phyloP scores from a whole-genome alignment of 306 rosid species.

The Leucaena leucocephala region DNA sequence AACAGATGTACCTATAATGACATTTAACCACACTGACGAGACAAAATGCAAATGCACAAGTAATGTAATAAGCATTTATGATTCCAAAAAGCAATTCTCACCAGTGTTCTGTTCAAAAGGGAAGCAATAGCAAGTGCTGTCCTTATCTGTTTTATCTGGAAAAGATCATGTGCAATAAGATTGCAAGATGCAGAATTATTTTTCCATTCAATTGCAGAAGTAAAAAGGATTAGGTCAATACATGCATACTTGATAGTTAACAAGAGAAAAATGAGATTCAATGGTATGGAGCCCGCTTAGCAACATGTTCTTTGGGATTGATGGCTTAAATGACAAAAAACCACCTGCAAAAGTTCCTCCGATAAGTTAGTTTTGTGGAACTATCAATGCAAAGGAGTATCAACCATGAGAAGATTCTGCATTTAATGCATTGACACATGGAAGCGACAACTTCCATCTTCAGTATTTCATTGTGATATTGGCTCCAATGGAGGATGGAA shows the following conservation, averaged over 20 bases:
- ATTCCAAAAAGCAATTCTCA: slow-evolving; percentile 50
- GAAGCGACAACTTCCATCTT: slow-evolving; percentile 32
- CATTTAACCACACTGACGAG: slow-evolving; percentile 8
- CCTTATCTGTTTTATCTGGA: slow-evolving; percentile 90
- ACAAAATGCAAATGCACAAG: slow-evolving; percentile 8
- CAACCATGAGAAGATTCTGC: slow-evolving; percentile 25
- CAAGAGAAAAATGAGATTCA: slow-evolving; percentile 78
- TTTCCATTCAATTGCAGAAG: slow-evolving; percentile 42
- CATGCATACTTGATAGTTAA: slow-evolving; percentile 89
- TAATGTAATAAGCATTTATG: slow-evolving; percentile 18
- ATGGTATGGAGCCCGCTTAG: slow-evolving; percentile 69
- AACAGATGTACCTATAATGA: not conserved
- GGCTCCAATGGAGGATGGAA: slow-evolving; percentile 5
- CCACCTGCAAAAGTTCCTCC: slow-evolving; percentile 69
- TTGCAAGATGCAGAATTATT: slow-evolving; percentile 27
- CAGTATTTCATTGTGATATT: slow-evolving; percentile 22
- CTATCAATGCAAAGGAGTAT: slow-evolving; percentile 31
- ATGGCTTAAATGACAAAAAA: slow-evolving; percentile 83
- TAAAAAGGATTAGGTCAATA: slow-evolving; percentile 42
- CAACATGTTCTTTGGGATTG: slow-evolving; percentile 76
- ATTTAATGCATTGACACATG: slow-evolving; percentile 20
- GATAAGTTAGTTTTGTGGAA: slow-evolving; percentile 24
- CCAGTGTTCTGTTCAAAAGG: slow-evolving; percentile 87
- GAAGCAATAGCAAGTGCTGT: slow-evolving; percentile 91
- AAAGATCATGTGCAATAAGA: slow-evolving; percentile 34